Base-by-base conservation (phyloP, 306 rosid species). In the Vicia villosa region DNA sequence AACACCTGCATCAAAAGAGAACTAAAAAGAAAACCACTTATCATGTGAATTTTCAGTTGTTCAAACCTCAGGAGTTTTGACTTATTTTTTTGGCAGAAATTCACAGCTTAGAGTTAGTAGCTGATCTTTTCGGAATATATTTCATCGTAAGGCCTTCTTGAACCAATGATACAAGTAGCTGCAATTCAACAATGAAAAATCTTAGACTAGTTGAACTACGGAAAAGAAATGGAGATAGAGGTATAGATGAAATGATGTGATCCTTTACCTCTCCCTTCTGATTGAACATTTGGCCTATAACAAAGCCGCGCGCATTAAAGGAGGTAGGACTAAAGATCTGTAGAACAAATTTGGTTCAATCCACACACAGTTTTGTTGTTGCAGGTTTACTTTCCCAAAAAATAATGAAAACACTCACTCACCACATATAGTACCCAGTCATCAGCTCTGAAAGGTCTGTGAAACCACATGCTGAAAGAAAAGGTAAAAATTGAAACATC, bases 391-490 rank as follows among this genome's bases (percentile, higher is more conserved):
- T 34, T 55, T 13, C 11, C 41, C 8, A 37, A 64, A 38, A 65
- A 71, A 56, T 59, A 47, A 51, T 22, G 41, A 56, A 63, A 32
- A 63, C 62, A 82, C 88, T 77, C 72, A 94, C 98, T n/a, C n/a
- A n/a, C n/a, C 83, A 81, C 97, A 80, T 74, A 84, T 52, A 94
- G 72, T 5, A 88, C n/a, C 98, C 98, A 94, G 66, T 94, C 97
- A 80, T 94, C 97, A 32, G 97, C 98, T 85, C 86, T 88, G 19
- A 90, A 8, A 71, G 79, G 82, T 32, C 97, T 92, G 80, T 94
- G 97, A 79, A 94, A 94, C 94, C 97, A 90, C 81, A 94, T 72
- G 74, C 98, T 94, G 89, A 40, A 73, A 74, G 30, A 59, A 63
- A 45, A 73, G 41, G n/a, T 19, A 8, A 45, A 79, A 47, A 12